These are phyloP conservation scores for Alliaria petiolata DNA, from an alignment of 345 rosid species.

Conservation along the genomic window DNA sequence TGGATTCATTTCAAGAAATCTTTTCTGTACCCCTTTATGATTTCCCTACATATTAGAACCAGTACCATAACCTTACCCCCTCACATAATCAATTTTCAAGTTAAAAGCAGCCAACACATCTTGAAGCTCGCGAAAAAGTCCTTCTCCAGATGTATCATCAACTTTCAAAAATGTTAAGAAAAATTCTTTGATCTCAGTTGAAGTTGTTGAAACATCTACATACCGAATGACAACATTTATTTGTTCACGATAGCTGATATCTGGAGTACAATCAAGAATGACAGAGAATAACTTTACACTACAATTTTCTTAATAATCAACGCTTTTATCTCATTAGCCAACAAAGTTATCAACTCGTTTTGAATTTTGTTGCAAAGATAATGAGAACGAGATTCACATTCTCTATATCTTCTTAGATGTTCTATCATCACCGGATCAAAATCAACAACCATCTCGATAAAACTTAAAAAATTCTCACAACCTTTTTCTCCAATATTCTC, in stretches of 20 bases:
- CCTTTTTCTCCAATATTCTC: too few species aligned
- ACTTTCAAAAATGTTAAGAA: not conserved
- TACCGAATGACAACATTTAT: not conserved
- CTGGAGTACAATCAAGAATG: not conserved
- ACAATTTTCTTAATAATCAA: not conserved
- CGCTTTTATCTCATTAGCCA: too few species aligned
- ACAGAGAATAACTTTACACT: not conserved
- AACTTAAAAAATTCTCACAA: too few species aligned
- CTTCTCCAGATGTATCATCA: not conserved
- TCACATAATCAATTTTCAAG: not conserved
- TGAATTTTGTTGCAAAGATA: too few species aligned
- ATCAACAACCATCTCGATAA: too few species aligned
- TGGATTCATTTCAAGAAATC: not conserved
- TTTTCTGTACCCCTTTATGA: not conserved
- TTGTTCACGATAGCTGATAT: not conserved
- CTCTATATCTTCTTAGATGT: too few species aligned
- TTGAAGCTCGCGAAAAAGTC: not conserved
- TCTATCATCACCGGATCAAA: too few species aligned
- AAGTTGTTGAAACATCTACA: too few species aligned
- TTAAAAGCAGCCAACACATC: not conserved
- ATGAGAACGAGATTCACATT: too few species aligned
- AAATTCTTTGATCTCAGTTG: not conserved
- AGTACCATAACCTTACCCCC: not conserved
- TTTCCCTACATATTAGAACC: not conserved
- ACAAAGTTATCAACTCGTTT: too few species aligned